phyloP scores from a whole-genome alignment of 1,139 yeast genomes.

The Blastobotrys serpentis region DNA sequence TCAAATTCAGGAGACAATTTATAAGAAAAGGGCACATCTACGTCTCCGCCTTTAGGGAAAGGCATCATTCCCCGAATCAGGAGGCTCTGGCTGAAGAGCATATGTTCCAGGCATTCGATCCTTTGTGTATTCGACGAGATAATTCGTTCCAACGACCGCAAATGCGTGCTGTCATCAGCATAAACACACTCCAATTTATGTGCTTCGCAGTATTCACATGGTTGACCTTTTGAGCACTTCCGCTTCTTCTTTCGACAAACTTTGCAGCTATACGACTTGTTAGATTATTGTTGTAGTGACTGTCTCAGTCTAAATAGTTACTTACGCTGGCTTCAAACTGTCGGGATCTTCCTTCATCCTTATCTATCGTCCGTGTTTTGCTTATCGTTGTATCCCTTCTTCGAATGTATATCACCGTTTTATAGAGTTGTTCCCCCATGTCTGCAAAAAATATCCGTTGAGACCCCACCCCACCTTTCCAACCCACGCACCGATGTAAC shows the following conservation, averaged over 20 bases:
- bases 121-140: constrained; percentile 10
- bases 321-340: constrained; percentile 9
- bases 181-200: constrained; percentile 11
- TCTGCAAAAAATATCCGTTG: no score
- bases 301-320: no score
- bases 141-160: constrained; percentile 18
- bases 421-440: no score
- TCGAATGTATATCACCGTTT: not conserved
- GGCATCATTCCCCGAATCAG: constrained; percentile 10
- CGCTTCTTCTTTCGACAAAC: constrained; percentile 24
- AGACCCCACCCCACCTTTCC: no score
- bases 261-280: no score
- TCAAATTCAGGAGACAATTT: constrained; percentile 8
- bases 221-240: constrained; percentile 26
- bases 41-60: constrained; percentile 7
- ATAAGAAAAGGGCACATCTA: not conserved
- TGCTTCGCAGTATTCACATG: constrained; percentile 23
- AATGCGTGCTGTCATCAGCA: constrained; percentile 19
- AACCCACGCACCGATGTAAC: no score
- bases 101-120: constrained; percentile 13
- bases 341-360: constrained; percentile 6
- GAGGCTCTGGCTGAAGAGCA: constrained; percentile 13
- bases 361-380: not conserved
- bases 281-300: no score
- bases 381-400: not conserved